Conservation (phyloP, 1,284 basidiomycete genomes). For the Sporisorium sorghi region DNA sequence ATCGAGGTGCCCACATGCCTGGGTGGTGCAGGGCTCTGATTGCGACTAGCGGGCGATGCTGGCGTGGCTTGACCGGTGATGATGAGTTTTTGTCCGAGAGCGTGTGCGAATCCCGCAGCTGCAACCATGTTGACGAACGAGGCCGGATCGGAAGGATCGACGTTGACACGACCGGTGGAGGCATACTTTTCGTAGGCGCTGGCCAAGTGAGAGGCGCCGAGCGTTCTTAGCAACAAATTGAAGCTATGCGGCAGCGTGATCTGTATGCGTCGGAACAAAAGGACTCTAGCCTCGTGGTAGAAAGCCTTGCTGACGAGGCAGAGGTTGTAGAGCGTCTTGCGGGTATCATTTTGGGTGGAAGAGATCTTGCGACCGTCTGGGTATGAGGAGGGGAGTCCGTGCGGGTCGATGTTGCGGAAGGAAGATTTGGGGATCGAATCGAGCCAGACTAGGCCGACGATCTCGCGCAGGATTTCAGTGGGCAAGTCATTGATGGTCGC, state of each 20-base stretch:
- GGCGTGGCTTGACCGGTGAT: slow-evolving; percentile 33
- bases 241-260: slow-evolving; percentile 67
- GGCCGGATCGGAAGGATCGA: slow-evolving; percentile 53
- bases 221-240: slow-evolving; percentile 57
- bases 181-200: slow-evolving; percentile 61
- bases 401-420: slow-evolving; percentile 64
- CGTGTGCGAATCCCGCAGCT: slow-evolving; percentile 63
- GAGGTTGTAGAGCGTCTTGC: slow-evolving; percentile 60
- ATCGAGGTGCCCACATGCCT: slow-evolving; percentile 2
- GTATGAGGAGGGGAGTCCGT: slow-evolving; percentile 62
- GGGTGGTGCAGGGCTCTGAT: slow-evolving; percentile 37
- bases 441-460: slow-evolving; percentile 60
- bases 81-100: slow-evolving; percentile 55
- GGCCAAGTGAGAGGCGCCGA: slow-evolving; percentile 60
- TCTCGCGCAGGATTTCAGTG: slow-evolving; percentile 59
- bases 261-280: slow-evolving; percentile 65
- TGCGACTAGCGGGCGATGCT: slow-evolving; percentile 34
- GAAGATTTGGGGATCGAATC: slow-evolving; percentile 61
- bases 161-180: slow-evolving; percentile 46
- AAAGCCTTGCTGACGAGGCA: slow-evolving; percentile 65
- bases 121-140: slow-evolving; percentile 63
- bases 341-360: slow-evolving; percentile 56
- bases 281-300: slow-evolving; percentile 61
- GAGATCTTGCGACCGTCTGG: slow-evolving; percentile 60
- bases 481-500: slow-evolving; percentile 53